phyloP scores from a whole-genome alignment of 2,329 filamentous ascomycete genomes.

The Aureobasidium uvarum region DNA sequence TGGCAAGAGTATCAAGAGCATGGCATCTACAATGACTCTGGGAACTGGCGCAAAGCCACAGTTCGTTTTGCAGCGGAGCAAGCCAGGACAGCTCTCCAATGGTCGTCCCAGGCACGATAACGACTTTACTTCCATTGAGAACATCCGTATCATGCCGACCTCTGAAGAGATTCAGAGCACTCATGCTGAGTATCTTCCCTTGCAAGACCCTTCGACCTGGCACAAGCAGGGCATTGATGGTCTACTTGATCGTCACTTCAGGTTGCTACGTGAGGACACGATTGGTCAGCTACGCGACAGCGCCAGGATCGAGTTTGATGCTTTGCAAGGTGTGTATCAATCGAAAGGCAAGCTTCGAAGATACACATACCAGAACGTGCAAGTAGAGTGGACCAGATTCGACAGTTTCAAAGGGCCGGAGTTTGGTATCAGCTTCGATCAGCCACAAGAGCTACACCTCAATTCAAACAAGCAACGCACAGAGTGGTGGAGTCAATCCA shows the following conservation, averaged over 20 bases:
- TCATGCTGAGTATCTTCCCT: slow-evolving; percentile 47
- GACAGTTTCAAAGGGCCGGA: slow-evolving; percentile 46
- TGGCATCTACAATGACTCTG: not conserved
- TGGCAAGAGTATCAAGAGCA: not conserved
- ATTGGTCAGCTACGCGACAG: slow-evolving; percentile 55
- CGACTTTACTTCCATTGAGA: slow-evolving; percentile 47
- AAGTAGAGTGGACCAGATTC: slow-evolving; percentile 39
- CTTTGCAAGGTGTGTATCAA: slow-evolving; percentile 32
- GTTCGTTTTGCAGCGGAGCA: slow-evolving; percentile 29
- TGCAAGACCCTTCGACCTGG: slow-evolving; percentile 40
- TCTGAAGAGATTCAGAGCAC: slow-evolving; percentile 47
- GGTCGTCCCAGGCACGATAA: slow-evolving; percentile 50
- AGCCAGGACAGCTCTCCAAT: slow-evolving; percentile 38
- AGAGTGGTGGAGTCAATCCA: slow-evolving; percentile 54
- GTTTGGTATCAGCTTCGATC: slow-evolving; percentile 48
- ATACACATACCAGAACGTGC: slow-evolving; percentile 42
- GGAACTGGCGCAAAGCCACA: not conserved
- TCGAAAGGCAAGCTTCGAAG: not conserved
- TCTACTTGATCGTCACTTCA: slow-evolving; percentile 56
- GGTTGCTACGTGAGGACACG: slow-evolving; percentile 57
- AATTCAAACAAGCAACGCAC: slow-evolving; percentile 37
- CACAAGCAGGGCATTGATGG: slow-evolving; percentile 49
- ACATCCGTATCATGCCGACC: slow-evolving; percentile 54
- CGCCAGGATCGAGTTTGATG: slow-evolving; percentile 45
- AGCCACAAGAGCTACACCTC: slow-evolving; percentile 41